Conservation (phyloP, 2,329 filamentous ascomycete species). For the Biscogniauxia sp. region DNA sequence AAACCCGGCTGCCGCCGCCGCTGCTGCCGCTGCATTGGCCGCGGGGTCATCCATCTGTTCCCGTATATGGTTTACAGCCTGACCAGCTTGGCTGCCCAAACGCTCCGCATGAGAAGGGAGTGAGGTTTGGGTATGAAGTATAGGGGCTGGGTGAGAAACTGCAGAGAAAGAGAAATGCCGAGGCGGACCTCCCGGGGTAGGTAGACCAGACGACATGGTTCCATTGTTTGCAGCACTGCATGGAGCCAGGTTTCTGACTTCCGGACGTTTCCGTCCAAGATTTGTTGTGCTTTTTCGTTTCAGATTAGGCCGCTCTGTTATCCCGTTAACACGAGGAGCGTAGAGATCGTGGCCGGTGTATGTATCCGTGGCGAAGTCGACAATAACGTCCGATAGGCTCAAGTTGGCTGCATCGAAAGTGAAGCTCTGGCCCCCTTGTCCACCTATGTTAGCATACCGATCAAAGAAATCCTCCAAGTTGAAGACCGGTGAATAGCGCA, state of each 20-base stretch:
- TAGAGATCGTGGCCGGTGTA: constrained; percentile 50
- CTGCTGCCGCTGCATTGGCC: constrained; percentile 34
- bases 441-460: constrained; percentile 62
- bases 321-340: constrained; percentile 36
- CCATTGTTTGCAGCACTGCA: constrained; percentile 31
- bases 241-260: constrained; percentile 37
- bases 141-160: constrained; percentile 38
- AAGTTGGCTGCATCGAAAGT: constrained; percentile 73
- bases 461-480: constrained; percentile 88
- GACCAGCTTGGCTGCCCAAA: constrained; percentile 27
- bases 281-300: constrained; percentile 50
- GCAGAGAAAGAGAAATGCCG: constrained; percentile 40
- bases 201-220: constrained; percentile 29
- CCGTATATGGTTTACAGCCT: constrained; percentile 33
- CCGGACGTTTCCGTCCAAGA: constrained; percentile 38
- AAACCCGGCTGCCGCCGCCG: constrained; percentile 39
- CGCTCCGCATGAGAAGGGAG: constrained; percentile 35
- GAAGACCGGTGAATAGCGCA: constrained; percentile 75
- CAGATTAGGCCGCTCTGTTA: constrained; percentile 38
- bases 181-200: constrained; percentile 31
- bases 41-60: constrained; percentile 35
- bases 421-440: constrained; percentile 57
- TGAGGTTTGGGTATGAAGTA: constrained; percentile 40
- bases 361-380: constrained; percentile 59
- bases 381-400: constrained; percentile 63